These are phyloP conservation scores for Diplodia intermedia DNA, from an alignment of 2,329 filamentous ascomycete species.

Conservation along the genomic window DNA sequence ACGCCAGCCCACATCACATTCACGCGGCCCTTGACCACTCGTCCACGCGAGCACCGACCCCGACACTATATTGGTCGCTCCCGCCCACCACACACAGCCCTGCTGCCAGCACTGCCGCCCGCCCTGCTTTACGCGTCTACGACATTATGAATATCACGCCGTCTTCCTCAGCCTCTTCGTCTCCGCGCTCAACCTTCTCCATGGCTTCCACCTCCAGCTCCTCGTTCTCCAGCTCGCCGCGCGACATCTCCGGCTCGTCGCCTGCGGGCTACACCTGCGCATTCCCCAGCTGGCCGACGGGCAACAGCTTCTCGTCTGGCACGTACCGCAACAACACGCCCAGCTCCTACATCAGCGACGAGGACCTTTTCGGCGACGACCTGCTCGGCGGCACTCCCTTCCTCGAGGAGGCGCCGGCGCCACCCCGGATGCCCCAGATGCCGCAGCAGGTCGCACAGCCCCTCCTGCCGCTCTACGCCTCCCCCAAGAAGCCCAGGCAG, in stretches of 20 bases:
- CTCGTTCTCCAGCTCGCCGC: slow-evolving; percentile 43
- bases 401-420: slow-evolving; percentile 50
- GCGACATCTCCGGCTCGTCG: slow-evolving; percentile 32
- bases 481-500: slow-evolving; percentile 48
- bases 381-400: slow-evolving; percentile 44
- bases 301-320: slow-evolving; percentile 42
- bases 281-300: slow-evolving; percentile 51
- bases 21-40: slow-evolving; percentile 17
- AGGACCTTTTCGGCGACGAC: slow-evolving; percentile 51
- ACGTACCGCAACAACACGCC: slow-evolving; percentile 44
- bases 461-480: slow-evolving; percentile 49
- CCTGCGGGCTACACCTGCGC: slow-evolving; percentile 47
- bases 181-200: slow-evolving; percentile 46
- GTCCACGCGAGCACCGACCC: slow-evolving; percentile 12
- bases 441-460: slow-evolving; percentile 43
- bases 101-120: neutral
- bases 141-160: slow-evolving; percentile 28
- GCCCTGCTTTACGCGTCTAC: slow-evolving; percentile 15
- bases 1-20: slow-evolving; percentile 23
- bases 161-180: slow-evolving; percentile 41
- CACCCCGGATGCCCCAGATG: slow-evolving; percentile 44
- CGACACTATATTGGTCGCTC: slow-evolving; percentile 16
- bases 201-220: slow-evolving; percentile 44
- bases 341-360: slow-evolving; percentile 52
- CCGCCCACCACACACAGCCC: slow-evolving; percentile 1